Percentiles rank a stretch among this genome's conserved stretches.
Evolutionary conservation across 2,329 filamentous ascomycete species (phyloP).

Genomic region (Talaromyces sp.): DNA sequence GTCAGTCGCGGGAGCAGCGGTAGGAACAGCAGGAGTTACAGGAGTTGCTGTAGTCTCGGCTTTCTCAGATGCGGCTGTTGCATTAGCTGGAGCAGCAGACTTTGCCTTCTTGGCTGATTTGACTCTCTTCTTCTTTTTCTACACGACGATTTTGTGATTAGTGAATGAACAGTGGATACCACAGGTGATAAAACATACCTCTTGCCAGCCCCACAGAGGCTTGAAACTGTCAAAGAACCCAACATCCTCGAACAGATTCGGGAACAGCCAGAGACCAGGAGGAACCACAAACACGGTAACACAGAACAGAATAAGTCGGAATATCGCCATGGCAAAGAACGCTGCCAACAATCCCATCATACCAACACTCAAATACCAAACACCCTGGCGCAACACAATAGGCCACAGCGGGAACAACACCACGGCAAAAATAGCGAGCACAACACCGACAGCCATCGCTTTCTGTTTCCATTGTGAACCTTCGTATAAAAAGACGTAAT

Average conservation of each 20-base stretch:
- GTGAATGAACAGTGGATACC: background rate
- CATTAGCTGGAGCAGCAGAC: slow-evolving; percentile 10
- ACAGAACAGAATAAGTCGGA: slow-evolving; percentile 91
- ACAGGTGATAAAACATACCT: slow-evolving; percentile 58
- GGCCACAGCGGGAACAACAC: slow-evolving; percentile 98
- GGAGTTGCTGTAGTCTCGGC: slow-evolving; percentile 36
- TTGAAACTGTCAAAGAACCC: slow-evolving; percentile 97
- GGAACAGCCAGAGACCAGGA: slow-evolving; percentile 96
- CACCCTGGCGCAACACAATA: slow-evolving; percentile 81
- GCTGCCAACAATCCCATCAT: slow-evolving; percentile 84
- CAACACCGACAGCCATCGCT: slow-evolving; percentile 79
- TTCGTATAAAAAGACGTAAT: slow-evolving; percentile 97
- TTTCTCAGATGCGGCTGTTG: slow-evolving; percentile 8
- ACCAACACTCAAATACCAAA: slow-evolving; percentile 96
- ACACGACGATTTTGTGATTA: slow-evolving; percentile 18
- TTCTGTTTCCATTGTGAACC: slow-evolving; percentile 92
- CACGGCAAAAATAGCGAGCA: slow-evolving; percentile 79
- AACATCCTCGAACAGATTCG: slow-evolving; percentile 97
- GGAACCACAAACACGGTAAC: slow-evolving; percentile 81
- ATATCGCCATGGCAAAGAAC: slow-evolving; percentile 97
- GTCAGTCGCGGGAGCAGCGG: slow-evolving; percentile 21
- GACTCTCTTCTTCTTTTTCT: slow-evolving; percentile 43
- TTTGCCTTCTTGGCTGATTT: slow-evolving; percentile 28
- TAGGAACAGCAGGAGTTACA: slow-evolving; percentile 35
- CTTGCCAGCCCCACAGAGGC: slow-evolving; percentile 97